Evolutionary conservation across 106 monocot species (phyloP).

Genomic region (Hemerocallis citrina): DNA sequence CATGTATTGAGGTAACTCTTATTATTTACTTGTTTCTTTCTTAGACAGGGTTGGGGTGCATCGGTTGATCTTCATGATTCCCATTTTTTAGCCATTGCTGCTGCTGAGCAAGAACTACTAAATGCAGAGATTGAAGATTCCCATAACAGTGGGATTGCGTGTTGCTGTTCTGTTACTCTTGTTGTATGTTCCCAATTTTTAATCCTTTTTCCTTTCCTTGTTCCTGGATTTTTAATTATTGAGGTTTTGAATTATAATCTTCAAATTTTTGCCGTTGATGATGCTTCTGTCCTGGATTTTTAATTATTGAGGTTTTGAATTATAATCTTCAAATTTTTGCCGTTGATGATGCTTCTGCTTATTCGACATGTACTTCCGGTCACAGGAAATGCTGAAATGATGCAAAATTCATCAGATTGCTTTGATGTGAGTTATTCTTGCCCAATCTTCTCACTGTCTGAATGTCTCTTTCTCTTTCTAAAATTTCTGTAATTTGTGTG

Average conservation of each 20-base stretch:
- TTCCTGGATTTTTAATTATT: background rate
- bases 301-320: background rate
- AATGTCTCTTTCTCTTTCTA: too few species aligned
- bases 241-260: background rate
- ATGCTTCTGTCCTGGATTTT: conserved; percentile 41
- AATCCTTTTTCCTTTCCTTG: background rate
- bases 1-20: too few species aligned
- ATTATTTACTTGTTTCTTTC: too few species aligned
- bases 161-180: conserved; percentile 67
- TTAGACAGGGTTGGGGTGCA: conserved; percentile 66
- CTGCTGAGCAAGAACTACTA: conserved; percentile 75
- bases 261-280: conserved; percentile 53
- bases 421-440: conserved; percentile 77
- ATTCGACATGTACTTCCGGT: conserved; percentile 58
- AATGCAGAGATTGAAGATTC: conserved; percentile 74
- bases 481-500: too few species aligned
- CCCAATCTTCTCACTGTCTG: too few species aligned
- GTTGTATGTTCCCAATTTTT: conserved; percentile 33
- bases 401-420: conserved; percentile 40
- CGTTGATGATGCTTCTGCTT: conserved; percentile 70
- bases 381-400: conserved; percentile 26
- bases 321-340: conserved; percentile 2
- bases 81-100: conserved; percentile 73
- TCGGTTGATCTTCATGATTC: conserved; percentile 60
- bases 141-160: conserved; percentile 48